A percentile compares a stretch with the other conserved stretches of the same genome.
Evolutionary conservation across 257 asterid species (phyloP).

Genomic region (Nemophila menziesii): DNA sequence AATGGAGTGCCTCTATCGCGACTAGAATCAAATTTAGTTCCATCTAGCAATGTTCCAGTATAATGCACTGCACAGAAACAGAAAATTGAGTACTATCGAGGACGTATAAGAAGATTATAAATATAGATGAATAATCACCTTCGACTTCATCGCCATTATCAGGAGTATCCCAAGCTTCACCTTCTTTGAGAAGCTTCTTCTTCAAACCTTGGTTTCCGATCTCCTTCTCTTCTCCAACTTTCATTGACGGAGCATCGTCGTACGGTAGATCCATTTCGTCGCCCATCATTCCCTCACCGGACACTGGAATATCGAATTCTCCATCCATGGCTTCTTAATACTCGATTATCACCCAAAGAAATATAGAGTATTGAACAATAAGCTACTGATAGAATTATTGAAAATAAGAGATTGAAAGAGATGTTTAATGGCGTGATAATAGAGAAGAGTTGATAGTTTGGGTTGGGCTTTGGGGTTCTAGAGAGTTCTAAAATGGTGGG

Average conservation of each 20-base stretch:
- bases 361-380: not conserved
- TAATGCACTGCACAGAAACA: slow-evolving; percentile 31
- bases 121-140: slow-evolving; percentile 14
- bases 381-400: not conserved
- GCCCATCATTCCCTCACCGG: slow-evolving; percentile 23
- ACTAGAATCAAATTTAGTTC: slow-evolving; percentile 50
- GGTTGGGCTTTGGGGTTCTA: slow-evolving; percentile 11
- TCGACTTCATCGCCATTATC: slow-evolving; percentile 45
- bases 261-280: slow-evolving; percentile 35
- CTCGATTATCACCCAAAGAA: too few species aligned
- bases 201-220: slow-evolving; percentile 39
- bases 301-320: slow-evolving; percentile 32
- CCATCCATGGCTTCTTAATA: slow-evolving; percentile 12
- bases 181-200: slow-evolving; percentile 43
- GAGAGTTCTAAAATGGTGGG: slow-evolving; percentile 15
- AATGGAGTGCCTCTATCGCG: slow-evolving; percentile 42
- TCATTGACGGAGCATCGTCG: slow-evolving; percentile 18
- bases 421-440: slow-evolving; percentile 3
- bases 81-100: not conserved
- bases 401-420: not conserved
- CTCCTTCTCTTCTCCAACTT: slow-evolving; percentile 45
- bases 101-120: not conserved
- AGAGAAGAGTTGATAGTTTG: not conserved
- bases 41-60: slow-evolving; percentile 44
- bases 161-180: slow-evolving; percentile 40